phyloP scores from a whole-genome alignment of 2,329 filamentous ascomycete genomes.

The Pseudocercospora eumusae region DNA sequence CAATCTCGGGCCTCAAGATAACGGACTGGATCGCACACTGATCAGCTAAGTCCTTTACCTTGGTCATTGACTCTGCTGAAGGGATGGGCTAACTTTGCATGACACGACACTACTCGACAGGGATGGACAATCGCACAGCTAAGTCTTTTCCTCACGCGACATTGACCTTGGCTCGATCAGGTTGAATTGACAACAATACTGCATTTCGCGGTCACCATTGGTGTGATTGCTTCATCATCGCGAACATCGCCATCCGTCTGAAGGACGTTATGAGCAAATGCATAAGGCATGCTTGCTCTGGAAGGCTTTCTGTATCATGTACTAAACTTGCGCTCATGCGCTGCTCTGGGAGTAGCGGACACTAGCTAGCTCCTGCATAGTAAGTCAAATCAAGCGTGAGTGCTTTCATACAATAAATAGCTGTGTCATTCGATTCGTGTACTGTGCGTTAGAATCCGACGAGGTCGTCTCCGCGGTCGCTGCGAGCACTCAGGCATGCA shows the following conservation, averaged over 20 bases:
- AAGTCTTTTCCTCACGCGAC: neutral
- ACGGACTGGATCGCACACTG: neutral
- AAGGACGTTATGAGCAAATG: neutral
- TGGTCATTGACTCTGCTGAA: neutral
- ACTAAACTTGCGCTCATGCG: constrained; percentile 3
- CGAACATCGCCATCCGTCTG: neutral
- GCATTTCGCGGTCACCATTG: neutral
- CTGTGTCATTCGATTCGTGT: neutral
- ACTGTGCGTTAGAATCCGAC: neutral
- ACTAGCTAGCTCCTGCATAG: constrained; percentile 13
- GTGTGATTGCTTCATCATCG: neutral
- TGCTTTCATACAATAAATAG: constrained; percentile 8
- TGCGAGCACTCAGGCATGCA: neutral
- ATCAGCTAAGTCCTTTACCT: neutral
- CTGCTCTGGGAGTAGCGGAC: constrained; percentile 11
- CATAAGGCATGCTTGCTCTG: neutral
- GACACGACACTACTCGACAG: neutral
- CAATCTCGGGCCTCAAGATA: neutral
- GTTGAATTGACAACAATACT: neutral
- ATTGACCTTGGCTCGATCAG: neutral
- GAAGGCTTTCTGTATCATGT: neutral
- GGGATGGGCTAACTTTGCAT: neutral
- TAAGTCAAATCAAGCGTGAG: constrained; percentile 15
- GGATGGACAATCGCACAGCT: neutral
- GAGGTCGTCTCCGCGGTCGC: neutral